Evolutionary conservation across 202 grass and related monocot genomes (phyloP).

Genomic region (Eragrostis tef): DNA sequence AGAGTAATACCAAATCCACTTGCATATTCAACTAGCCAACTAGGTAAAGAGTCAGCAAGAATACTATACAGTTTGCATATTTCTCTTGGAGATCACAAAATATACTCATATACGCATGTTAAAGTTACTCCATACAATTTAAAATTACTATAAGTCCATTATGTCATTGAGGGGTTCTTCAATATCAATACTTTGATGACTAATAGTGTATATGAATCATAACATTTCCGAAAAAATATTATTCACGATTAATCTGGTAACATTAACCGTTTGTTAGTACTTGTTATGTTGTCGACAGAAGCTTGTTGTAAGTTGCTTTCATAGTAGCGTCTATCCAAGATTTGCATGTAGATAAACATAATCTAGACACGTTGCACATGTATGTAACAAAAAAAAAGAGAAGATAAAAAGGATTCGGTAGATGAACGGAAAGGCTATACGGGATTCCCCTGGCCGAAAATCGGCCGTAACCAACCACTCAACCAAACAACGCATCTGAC

Average conservation of each 20-base stretch:
- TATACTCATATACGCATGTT: not conserved
- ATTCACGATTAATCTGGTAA: not conserved
- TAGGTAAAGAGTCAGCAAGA: too few relatives aligned
- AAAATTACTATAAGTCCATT: too few relatives aligned
- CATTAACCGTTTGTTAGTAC: not conserved
- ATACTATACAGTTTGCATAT: not conserved
- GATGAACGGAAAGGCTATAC: constrained; percentile 5
- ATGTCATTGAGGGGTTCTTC: too few relatives aligned
- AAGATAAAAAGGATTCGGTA: not conserved
- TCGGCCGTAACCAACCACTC: constrained; percentile 5
- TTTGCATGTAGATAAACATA: not conserved
- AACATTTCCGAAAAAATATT: not conserved
- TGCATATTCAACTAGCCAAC: not conserved
- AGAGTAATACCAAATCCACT: not conserved
- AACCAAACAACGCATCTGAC: constrained; percentile 40
- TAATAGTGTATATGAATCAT: too few relatives aligned
- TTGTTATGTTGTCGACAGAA: not conserved
- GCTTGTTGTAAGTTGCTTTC: not conserved
- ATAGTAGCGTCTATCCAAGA: not conserved
- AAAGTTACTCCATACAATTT: not conserved
- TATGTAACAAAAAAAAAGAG: not conserved
- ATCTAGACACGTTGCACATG: constrained; percentile 7
- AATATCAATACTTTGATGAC: too few relatives aligned
- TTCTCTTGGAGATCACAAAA: not conserved
- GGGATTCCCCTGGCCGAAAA: not conserved